Evolutionary conservation across 2,329 filamentous ascomycete species (phyloP).

Genomic region (Neonectria neomacrospora): DNA sequence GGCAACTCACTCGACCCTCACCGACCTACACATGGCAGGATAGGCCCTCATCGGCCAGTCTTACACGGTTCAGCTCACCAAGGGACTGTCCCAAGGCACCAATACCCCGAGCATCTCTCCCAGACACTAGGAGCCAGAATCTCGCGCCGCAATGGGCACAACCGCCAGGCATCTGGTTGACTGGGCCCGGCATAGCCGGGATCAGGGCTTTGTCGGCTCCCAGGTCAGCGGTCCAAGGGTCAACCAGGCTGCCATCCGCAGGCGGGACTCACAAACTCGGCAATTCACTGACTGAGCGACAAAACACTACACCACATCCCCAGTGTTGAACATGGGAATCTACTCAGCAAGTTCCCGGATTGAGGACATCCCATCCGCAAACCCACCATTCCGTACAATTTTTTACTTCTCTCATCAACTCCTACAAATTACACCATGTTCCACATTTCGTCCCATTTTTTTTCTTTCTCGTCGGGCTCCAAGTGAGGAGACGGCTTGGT

Average conservation of each 20-base stretch:
- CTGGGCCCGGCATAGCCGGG: constrained; percentile 37
- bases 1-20: background rate
- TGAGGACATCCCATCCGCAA: constrained; percentile 11
- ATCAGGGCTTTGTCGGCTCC: constrained; percentile 41
- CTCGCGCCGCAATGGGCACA: constrained; percentile 14
- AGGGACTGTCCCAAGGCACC: background rate
- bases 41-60: background rate
- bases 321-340: constrained; percentile 5
- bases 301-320: constrained; percentile 17
- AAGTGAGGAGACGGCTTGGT: constrained; percentile 23
- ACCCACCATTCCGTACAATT: constrained; percentile 4
- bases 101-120: background rate
- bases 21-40: constrained; percentile 7
- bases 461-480: constrained; percentile 23
- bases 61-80: background rate
- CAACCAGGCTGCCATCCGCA: constrained; percentile 23
- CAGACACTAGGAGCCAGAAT: background rate
- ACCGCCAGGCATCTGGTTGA: constrained; percentile 25
- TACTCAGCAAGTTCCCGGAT: background rate
- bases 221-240: constrained; percentile 38
- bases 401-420: constrained; percentile 22
- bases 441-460: constrained; percentile 12
- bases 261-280: constrained; percentile 21
- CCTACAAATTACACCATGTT: constrained; percentile 22
- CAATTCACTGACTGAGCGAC: constrained; percentile 29